These are phyloP conservation scores for Styphnolobium japonicum DNA, from an alignment of 306 rosid genomes.

Conservation along the genomic window DNA sequence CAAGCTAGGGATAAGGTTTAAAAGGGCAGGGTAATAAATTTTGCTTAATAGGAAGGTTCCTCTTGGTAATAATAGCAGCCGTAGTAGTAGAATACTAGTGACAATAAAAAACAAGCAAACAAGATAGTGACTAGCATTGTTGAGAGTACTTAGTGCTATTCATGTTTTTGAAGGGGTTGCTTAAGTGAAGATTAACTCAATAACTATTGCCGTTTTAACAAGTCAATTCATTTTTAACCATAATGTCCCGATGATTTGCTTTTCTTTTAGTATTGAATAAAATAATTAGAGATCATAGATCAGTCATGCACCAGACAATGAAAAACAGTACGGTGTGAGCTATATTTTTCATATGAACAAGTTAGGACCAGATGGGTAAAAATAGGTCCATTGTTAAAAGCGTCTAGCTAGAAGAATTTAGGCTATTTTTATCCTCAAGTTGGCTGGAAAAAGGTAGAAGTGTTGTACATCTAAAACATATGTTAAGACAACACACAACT, in stretches of 20 bases:
- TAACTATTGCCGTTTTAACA: not conserved
- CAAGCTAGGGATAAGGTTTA: constrained; percentile 9
- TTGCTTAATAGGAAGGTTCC: not conserved
- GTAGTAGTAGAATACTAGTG: not conserved
- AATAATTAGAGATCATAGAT: constrained; percentile 6
- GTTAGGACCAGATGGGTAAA: not conserved
- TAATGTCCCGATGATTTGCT: not conserved
- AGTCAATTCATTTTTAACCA: not conserved
- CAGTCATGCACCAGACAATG: constrained; percentile 2
- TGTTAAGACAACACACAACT: not conserved
- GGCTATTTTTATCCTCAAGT: constrained; percentile 4
- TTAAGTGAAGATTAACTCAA: not conserved
- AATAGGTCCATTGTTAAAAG: not conserved
- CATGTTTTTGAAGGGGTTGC: not conserved
- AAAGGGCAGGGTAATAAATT: not conserved
- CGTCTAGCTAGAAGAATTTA: not conserved
- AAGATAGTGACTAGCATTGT: constrained; percentile 1
- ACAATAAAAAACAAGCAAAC: constrained; percentile 10
- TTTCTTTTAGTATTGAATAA: not conserved
- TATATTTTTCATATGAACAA: not conserved
- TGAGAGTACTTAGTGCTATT: not conserved
- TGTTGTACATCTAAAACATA: not conserved
- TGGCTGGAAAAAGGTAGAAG: not conserved
- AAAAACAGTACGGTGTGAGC: not conserved
- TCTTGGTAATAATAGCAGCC: not conserved